Percentiles rank a stretch among this genome's conserved stretches.
Evolutionary conservation across 2,329 filamentous ascomycete genomes (phyloP).

Genomic region (Paraphaeosphaeria sporulosa): DNA sequence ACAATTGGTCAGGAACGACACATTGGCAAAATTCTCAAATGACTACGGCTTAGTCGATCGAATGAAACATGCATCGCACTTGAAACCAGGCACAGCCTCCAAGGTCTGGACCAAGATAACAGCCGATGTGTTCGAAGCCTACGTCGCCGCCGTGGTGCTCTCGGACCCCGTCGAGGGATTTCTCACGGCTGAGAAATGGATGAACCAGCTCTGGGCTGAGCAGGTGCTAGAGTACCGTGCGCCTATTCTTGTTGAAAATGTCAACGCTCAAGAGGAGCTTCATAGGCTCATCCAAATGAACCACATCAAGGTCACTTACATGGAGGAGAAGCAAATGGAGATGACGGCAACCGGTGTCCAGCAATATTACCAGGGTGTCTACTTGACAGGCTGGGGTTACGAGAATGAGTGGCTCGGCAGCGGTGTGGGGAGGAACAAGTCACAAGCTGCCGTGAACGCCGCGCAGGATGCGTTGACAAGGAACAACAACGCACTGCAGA

Average conservation of each 20-base stretch:
- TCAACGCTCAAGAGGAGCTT: slow-evolving; percentile 50
- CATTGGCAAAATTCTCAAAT: slow-evolving; percentile 72
- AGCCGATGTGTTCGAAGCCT: slow-evolving; percentile 91
- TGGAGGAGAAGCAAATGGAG: slow-evolving; percentile 60
- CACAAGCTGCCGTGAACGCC: slow-evolving; percentile 72
- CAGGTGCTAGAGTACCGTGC: slow-evolving; percentile 40
- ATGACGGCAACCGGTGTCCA: slow-evolving; percentile 61
- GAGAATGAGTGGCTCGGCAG: slow-evolving; percentile 67
- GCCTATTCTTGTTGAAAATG: slow-evolving; percentile 42
- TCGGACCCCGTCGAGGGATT: slow-evolving; percentile 71
- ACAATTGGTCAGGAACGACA: slow-evolving; percentile 80
- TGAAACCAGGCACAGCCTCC: slow-evolving; percentile 25
- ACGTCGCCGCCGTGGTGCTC: slow-evolving; percentile 79
- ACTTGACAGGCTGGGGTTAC: slow-evolving; percentile 74
- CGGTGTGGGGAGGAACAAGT: slow-evolving; percentile 71
- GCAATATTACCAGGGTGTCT: slow-evolving; percentile 69
- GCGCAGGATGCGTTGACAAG: slow-evolving; percentile 68
- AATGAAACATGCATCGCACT: slow-evolving; percentile 59
- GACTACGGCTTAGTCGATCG: slow-evolving; percentile 74
- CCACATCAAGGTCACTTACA: slow-evolving; percentile 49
- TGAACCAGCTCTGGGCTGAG: slow-evolving; percentile 74
- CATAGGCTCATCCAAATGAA: slow-evolving; percentile 44
- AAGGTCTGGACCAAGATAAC: slow-evolving; percentile 69
- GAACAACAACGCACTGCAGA: slow-evolving; percentile 25
- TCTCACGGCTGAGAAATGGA: slow-evolving; percentile 69